phyloP scores from a whole-genome alignment of 2,329 filamentous ascomycete species.

The Claviceps lovelessii region DNA sequence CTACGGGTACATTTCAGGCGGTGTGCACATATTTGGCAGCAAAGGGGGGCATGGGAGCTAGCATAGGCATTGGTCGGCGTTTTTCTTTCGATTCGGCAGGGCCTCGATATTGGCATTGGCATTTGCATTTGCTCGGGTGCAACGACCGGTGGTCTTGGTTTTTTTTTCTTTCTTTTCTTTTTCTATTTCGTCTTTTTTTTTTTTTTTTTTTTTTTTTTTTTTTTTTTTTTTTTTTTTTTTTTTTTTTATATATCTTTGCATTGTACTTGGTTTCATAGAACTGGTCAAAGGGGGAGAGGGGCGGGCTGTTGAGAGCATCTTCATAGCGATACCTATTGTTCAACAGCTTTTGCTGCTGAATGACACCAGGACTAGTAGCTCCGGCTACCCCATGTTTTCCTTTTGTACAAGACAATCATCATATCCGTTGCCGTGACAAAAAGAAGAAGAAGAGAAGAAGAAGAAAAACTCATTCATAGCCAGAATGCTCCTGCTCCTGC shows the following conservation, averaged over 20 bases:
- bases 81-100: conserved; percentile 12
- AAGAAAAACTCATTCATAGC: conserved; percentile 4
- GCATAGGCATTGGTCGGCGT: conserved; percentile 24
- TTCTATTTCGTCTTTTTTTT: background rate
- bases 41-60: conserved; percentile 20
- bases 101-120: conserved; percentile 14
- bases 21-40: conserved; percentile 17
- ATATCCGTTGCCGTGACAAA: background rate
- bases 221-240: no score
- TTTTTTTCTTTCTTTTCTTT: background rate
- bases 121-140: conserved; percentile 9
- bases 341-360: background rate
- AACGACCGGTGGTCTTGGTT: background rate
- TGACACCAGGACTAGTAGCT: background rate
- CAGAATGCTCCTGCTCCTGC: conserved; percentile 2
- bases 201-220: background rate
- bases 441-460: no score
- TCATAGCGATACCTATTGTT: background rate
- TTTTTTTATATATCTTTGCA: no score
- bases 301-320: background rate
- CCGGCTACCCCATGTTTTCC: background rate
- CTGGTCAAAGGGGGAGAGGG: background rate
- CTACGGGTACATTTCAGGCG: conserved; percentile 6
- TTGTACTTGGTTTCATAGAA: background rate
- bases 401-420: no score